These are phyloP conservation scores for Didymella pomorum DNA, from an alignment of 2,329 filamentous ascomycete genomes.

Conservation along the genomic window DNA sequence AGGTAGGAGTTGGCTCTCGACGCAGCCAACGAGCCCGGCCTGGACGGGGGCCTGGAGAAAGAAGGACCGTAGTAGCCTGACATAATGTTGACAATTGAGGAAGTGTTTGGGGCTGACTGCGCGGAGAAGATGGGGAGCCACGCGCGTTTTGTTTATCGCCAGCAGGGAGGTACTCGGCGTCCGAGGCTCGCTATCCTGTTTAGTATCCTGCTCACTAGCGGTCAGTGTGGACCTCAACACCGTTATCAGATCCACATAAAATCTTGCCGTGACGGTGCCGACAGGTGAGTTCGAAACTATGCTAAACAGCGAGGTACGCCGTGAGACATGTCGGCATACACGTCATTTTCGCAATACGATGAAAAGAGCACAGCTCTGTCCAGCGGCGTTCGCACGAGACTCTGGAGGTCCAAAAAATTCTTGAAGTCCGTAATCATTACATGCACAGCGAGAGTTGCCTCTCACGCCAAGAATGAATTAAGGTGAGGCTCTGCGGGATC, in stretches of 20 bases:
- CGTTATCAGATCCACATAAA: constrained; percentile 20
- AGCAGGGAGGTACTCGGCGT: constrained; percentile 15
- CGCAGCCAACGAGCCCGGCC: constrained; percentile 21
- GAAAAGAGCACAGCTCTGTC: not conserved
- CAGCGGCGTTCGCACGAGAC: not conserved
- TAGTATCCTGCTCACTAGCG: constrained; percentile 13
- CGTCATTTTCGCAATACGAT: not conserved
- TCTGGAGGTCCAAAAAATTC: not conserved
- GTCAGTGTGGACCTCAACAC: constrained; percentile 19
- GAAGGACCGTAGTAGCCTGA: constrained; percentile 24
- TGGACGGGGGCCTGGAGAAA: constrained; percentile 21
- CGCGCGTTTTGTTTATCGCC: constrained; percentile 18
- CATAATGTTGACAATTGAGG: constrained; percentile 15
- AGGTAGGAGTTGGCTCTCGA: constrained; percentile 21
- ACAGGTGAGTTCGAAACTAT: constrained; percentile 13
- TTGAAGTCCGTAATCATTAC: not conserved
- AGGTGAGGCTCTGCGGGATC: constrained; percentile 26
- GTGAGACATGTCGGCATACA: not conserved
- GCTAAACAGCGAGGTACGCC: constrained; percentile 1
- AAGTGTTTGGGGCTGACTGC: constrained; percentile 8
- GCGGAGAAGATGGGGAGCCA: constrained; percentile 17
- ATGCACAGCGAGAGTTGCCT: not conserved
- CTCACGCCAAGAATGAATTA: constrained; percentile 10
- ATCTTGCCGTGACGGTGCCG: constrained; percentile 18
- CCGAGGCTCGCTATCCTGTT: constrained; percentile 7